These are phyloP conservation scores for Nymphaea colorata DNA, from an alignment of 164 flowering plant genomes.

Conservation along the genomic window DNA sequence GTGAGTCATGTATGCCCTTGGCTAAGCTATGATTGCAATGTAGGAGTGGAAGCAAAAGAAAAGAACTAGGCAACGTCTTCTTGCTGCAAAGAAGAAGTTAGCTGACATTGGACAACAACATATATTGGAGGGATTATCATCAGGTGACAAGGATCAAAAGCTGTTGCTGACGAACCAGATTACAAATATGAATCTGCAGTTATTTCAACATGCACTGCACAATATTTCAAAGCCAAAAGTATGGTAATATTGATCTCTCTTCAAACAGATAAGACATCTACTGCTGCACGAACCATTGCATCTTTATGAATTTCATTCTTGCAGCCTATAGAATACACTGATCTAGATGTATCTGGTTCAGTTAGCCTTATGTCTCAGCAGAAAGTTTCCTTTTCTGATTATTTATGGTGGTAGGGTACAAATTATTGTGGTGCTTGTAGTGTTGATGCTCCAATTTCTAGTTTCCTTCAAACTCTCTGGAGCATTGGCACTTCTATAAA, in stretches of 20 bases:
- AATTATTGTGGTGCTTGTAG: too few relatives aligned
- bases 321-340: too few relatives aligned
- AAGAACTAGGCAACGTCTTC: constrained; percentile 50
- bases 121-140: constrained; percentile 65
- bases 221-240: neutral
- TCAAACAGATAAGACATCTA: constrained; percentile 33
- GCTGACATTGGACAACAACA: constrained; percentile 72
- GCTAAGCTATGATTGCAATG: too few relatives aligned
- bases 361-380: too few relatives aligned
- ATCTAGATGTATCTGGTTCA: too few relatives aligned
- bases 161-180: constrained; percentile 63
- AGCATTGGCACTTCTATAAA: too few relatives aligned
- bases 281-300: neutral
- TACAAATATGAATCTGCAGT: constrained; percentile 45
- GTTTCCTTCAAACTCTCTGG: too few relatives aligned
- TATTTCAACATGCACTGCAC: constrained; percentile 60
- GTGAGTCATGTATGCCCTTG: too few relatives aligned
- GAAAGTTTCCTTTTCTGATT: too few relatives aligned
- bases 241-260: constrained; percentile 16
- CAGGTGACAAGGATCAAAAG: constrained; percentile 61
- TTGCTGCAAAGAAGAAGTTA: constrained; percentile 73
- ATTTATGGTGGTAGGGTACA: too few relatives aligned
- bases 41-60: constrained; percentile 91
- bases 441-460: too few relatives aligned
- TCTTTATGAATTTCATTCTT: too few relatives aligned